These are phyloP conservation scores for Ephemerocybe angulata DNA, from an alignment of 768 basidiomycete genomes.

Conservation along the genomic window DNA sequence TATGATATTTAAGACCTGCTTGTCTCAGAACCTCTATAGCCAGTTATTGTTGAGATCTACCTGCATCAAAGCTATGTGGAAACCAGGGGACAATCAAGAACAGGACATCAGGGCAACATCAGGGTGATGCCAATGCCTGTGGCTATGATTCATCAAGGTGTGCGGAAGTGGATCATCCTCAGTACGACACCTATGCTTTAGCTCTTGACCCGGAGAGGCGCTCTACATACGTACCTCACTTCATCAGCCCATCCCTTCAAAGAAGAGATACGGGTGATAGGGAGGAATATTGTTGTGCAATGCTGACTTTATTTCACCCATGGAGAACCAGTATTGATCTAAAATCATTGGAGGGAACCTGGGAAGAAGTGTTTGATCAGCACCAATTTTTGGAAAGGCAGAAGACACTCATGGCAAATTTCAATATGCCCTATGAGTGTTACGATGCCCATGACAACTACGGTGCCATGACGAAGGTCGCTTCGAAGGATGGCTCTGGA, in stretches of 20 bases:
- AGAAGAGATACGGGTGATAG: slow-evolving; percentile 24
- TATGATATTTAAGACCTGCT: no score
- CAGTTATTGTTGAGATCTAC: no score
- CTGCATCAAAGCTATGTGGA: no score
- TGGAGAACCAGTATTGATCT: slow-evolving; percentile 26
- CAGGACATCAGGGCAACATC: no score
- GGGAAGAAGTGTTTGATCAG: slow-evolving; percentile 20
- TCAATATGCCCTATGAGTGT: slow-evolving; percentile 29
- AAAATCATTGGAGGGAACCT: slow-evolving; percentile 12
- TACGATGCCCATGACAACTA: slow-evolving; percentile 17
- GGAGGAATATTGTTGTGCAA: slow-evolving; percentile 28
- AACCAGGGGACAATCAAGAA: no score
- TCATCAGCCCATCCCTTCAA: slow-evolving; percentile 23
- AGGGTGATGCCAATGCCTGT: no score
- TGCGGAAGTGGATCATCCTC: no score
- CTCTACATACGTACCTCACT: slow-evolving; percentile 20
- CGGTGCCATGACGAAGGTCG: neutral
- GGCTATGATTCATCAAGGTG: no score
- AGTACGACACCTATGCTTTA: neutral
- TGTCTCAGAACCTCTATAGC: no score
- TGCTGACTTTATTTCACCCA: slow-evolving; percentile 26
- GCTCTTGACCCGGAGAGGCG: neutral
- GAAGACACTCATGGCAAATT: slow-evolving; percentile 21
- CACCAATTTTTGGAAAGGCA: slow-evolving; percentile 13
- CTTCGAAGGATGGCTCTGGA: neutral